Evolutionary conservation across 139 green algal species (phyloP), one percentile per base, ranked within the genome.

Genomic region (Pseudopediastrum boryanum): DNA sequence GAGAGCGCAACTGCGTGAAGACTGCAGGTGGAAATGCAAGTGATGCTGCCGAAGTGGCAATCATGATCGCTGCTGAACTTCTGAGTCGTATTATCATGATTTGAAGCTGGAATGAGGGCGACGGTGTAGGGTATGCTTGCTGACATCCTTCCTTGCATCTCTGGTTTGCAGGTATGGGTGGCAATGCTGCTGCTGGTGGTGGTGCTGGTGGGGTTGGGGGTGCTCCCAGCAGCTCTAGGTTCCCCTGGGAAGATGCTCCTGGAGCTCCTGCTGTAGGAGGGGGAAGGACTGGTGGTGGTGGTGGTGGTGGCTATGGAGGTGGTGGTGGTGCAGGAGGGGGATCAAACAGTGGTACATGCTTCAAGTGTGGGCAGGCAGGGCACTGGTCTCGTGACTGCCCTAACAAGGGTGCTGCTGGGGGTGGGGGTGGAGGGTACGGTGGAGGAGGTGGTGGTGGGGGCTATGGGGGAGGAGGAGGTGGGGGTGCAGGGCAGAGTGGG

Each of bases 311-410:
- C n/a, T n/a, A n/a, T 42, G 61, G 61, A 2, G 61, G 61, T 36
- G 31, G 29, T 4, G 33, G 33, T 8, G 61, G 61, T 2, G 61
- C 35, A 0, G 61, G 61, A 31, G 61, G 61, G 12, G 61, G 1
- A 19, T 29, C 29, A 8, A 31, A 12, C 0, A 31, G 58, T 13
- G 61, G 29, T 23, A 41, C 27, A 33, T 69, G 61, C 61, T 69
- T 69, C 61, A 69, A 69, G 31, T 69, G 61, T n/a, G 61, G 61
- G 8, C 35, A 69, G 61, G 36, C 23, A 35, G 61, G 61, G 23
- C 58, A 66, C 58, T 66, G 58, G 58, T 35, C 61, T 12, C 61
- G 61, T 7, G 61, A 69, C 61, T 69, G 61, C 61, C 61, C 61
- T 36, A 69, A 35, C 23, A 36, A 25, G 12, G 61, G 61, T 25